A percentile compares a stretch with the other conserved stretches of the same genome.
phyloP scores from a whole-genome alignment of 768 basidiomycete species.

The Suillus subaureus region DNA sequence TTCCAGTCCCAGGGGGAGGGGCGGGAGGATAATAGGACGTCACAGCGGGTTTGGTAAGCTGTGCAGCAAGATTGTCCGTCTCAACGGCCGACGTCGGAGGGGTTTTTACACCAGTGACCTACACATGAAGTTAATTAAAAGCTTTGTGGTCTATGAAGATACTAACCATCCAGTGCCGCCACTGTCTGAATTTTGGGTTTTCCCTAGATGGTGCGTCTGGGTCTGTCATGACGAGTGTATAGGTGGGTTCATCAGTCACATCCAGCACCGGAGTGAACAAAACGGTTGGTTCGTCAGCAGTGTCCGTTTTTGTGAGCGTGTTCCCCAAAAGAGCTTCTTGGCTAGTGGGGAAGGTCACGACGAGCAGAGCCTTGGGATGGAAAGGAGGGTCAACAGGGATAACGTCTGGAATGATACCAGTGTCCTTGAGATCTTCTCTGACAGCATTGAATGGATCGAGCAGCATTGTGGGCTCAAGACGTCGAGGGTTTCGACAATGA shows the following conservation, averaged over 20 bases:
- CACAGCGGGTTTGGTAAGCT: conserved; percentile 46
- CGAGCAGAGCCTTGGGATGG: conserved; percentile 30
- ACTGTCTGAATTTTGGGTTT: conserved; percentile 51
- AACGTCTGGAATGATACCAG: conserved; percentile 34
- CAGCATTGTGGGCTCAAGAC: conserved; percentile 5
- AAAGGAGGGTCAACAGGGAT: conserved; percentile 27
- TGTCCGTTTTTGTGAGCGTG: conserved; percentile 37
- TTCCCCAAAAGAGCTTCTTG: conserved; percentile 41
- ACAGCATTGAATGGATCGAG: conserved; percentile 31
- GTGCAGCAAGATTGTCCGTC: conserved; percentile 36
- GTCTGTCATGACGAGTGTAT: conserved; percentile 60
- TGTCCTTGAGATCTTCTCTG: conserved; percentile 14
- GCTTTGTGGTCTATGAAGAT: not conserved
- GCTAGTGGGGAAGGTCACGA: conserved; percentile 30
- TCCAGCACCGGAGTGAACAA: conserved; percentile 43
- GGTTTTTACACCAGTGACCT: conserved; percentile 44
- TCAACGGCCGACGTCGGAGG: conserved; percentile 33
- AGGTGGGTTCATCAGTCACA: conserved; percentile 36
- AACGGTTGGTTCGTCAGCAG: conserved; percentile 53
- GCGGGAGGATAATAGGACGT: conserved; percentile 62
- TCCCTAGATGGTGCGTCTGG: conserved; percentile 57
- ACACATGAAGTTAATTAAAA: not conserved
- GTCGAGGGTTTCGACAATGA: not conserved
- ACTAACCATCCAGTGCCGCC: conserved; percentile 60
- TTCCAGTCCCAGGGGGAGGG: conserved; percentile 53